Percentiles rank a stretch among this genome's conserved stretches.
These are phyloP conservation scores for Meyerozyma smithsonii DNA, from an alignment of 1,139 yeast species.

Conservation along the genomic window DNA sequence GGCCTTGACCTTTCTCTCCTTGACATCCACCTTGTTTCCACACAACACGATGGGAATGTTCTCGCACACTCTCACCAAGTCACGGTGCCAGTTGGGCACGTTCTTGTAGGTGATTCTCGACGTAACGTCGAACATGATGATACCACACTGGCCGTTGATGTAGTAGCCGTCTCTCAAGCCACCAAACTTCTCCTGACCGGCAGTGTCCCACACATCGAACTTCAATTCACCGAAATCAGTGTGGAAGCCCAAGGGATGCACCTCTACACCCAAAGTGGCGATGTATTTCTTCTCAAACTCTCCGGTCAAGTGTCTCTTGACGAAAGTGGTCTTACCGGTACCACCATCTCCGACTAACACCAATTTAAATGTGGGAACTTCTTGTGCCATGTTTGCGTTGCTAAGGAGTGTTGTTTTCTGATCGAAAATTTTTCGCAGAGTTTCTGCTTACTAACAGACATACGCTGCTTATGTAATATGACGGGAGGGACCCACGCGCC, in stretches of 20 bases:
- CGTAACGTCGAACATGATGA: conserved; percentile 99
- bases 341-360: conserved; percentile 99
- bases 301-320: conserved; percentile 99
- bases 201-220: conserved; percentile 99
- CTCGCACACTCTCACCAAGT: conserved; percentile 98
- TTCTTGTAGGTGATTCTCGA: conserved; percentile 99
- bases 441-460: not conserved
- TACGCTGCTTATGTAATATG: not conserved
- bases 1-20: conserved; percentile 99
- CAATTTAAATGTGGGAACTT: conserved; percentile 96
- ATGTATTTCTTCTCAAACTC: conserved; percentile 98
- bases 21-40: conserved; percentile 99
- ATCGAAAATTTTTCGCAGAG: conserved; percentile 2
- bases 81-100: conserved; percentile 99
- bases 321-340: conserved; percentile 99
- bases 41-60: conserved; percentile 98
- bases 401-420: conserved; percentile 2
- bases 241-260: conserved; percentile 96
- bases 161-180: conserved; percentile 99
- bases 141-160: conserved; percentile 99
- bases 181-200: conserved; percentile 99
- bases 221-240: conserved; percentile 98
- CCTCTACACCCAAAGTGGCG: conserved; percentile 99
- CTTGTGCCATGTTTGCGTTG: conserved; percentile 50
- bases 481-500: not conserved